Base-by-base conservation (phyloP, 257 asterid genomes). In the Salvia rosmarinus region DNA sequence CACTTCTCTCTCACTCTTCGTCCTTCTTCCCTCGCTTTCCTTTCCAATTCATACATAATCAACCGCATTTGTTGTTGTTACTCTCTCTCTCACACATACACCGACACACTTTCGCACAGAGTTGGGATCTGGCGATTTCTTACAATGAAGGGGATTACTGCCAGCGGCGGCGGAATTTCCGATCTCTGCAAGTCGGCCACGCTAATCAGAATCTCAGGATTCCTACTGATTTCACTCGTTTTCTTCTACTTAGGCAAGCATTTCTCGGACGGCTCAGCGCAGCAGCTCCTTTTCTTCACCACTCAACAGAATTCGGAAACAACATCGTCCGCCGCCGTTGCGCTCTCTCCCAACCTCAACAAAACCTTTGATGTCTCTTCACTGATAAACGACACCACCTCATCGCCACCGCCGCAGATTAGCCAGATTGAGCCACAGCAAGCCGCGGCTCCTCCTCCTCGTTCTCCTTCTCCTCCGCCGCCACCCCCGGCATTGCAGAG, bases 171-270 rank as follows among this genome's bases (percentile, higher is more conserved):
- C 3, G 79, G 78, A 32, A 28, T 46, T 32, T 49, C 78, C 59
- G 86, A 82, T 78, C 80, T 79, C 43, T 78, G 77, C 77, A 89
- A 89, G 83, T 79, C 93, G 52, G 25, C 86, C 11, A 76, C 82
- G 13, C 70, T 84, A 3, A 14, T 85, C 67, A 87, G 82, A 82
- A 59, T 85, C 59, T 52, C 87, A 0, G 87, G 81, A 4, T 78
- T 91, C n/a, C 1, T 85, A 9, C 81, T 87, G 34, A 70, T 89
- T 14, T 84, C 93, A 4, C 71, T 87, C 52, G 70, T 75, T 9
- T 91, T 86, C 82, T 91, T 91, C 79, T 89, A 83, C 84, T 61
- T 87, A 2, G 93, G 96, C 50, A 87, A 85, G 75, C 91, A 83
- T 75, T 86, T 85, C 80, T 75, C 94, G 71, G 81, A 84, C 43